Percentiles rank a stretch among this genome's conserved stretches.
These are phyloP conservation scores for Plectosphaerella plurivora DNA, from an alignment of 2,329 filamentous ascomycete species.

Conservation along the genomic window DNA sequence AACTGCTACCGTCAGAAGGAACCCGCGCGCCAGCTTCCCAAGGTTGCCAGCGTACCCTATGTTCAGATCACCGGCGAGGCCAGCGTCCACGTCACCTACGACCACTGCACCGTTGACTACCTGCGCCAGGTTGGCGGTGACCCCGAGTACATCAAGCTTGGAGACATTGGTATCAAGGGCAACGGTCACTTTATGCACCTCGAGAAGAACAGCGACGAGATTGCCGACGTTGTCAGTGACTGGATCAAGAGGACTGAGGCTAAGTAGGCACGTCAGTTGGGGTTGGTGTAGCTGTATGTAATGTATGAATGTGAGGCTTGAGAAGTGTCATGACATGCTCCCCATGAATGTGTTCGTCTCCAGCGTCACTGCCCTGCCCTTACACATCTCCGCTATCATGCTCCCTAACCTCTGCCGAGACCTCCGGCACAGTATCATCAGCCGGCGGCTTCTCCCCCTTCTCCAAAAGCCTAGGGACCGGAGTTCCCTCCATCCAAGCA, in stretches of 20 bases:
- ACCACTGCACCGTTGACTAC: slow-evolving; percentile 47
- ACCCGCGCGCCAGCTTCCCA: slow-evolving; percentile 33
- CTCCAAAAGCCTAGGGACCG: too few relatives aligned
- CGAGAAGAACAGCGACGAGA: slow-evolving; percentile 38
- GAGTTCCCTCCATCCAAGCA: too few relatives aligned
- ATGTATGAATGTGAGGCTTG: too few relatives aligned
- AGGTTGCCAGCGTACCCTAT: slow-evolving; percentile 43
- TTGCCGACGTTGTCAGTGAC: slow-evolving; percentile 30
- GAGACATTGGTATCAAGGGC: slow-evolving; percentile 38
- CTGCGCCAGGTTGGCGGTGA: slow-evolving; percentile 41
- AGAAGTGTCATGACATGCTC: too few relatives aligned
- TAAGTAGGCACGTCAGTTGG: too few relatives aligned
- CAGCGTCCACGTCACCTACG: slow-evolving; percentile 46
- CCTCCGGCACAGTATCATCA: too few relatives aligned
- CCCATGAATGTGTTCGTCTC: too few relatives aligned
- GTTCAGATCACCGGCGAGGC: slow-evolving; percentile 44
- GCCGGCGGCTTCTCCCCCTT: too few relatives aligned
- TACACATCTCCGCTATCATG: too few relatives aligned
- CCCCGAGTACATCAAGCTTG: slow-evolving; percentile 38
- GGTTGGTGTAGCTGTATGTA: too few relatives aligned
- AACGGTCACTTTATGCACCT: slow-evolving; percentile 47
- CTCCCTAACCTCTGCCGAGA: too few relatives aligned
- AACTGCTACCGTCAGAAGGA: slow-evolving; percentile 8
- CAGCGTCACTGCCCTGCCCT: too few relatives aligned
- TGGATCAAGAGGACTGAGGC: slow-evolving; percentile 28